Conservation (phyloP, 179 eudicot genomes). For the Spinacia oleracea region DNA sequence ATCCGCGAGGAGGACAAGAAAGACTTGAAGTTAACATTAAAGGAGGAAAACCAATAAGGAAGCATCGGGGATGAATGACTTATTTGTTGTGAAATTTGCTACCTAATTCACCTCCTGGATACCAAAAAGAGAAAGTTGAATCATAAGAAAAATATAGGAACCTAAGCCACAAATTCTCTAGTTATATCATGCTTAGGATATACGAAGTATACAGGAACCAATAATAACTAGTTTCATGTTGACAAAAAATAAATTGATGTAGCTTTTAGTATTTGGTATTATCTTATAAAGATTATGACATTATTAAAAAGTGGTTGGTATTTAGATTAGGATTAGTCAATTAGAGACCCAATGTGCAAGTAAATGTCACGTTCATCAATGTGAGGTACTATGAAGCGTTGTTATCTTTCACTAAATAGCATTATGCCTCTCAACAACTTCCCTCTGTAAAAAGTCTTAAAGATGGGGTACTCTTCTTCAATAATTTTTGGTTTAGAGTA, state of each 20-base stretch:
- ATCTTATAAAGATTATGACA: not conserved
- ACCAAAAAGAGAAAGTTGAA: too few species aligned
- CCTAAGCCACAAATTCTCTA: not conserved
- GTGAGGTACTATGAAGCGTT: constrained; percentile 13
- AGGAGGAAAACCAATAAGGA: too few species aligned
- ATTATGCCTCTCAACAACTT: constrained; percentile 13
- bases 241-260: not conserved
- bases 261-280: not conserved
- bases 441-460: not conserved
- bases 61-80: too few species aligned
- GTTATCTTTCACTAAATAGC: constrained; percentile 18
- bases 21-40: too few species aligned
- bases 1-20: too few species aligned
- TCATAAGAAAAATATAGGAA: too few species aligned
- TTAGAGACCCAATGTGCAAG: not conserved
- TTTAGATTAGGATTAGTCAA: not conserved
- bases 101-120: too few species aligned
- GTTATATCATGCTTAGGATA: not conserved
- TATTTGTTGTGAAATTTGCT: too few species aligned
- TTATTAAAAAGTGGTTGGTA: not conserved
- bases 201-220: not conserved
- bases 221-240: not conserved
- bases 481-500: not conserved
- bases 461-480: not conserved
- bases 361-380: constrained; percentile 18